These are phyloP conservation scores for Trichoderma lentiforme DNA, from an alignment of 2,329 filamentous ascomycete species.

Conservation along the genomic window DNA sequence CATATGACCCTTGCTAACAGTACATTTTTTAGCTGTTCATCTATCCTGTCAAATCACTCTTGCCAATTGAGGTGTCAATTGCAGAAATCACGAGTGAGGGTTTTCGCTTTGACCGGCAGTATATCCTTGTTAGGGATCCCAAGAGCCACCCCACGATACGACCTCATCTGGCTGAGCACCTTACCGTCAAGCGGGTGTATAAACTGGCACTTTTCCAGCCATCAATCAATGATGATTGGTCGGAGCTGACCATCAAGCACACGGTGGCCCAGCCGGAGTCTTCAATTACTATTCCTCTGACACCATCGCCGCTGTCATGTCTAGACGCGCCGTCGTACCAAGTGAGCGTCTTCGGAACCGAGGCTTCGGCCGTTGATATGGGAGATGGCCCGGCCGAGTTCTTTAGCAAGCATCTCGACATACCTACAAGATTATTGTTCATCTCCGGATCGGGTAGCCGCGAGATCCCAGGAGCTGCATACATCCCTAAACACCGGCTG, in stretches of 20 bases:
- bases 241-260: slow-evolving; percentile 20
- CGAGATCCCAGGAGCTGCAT: slow-evolving; percentile 21
- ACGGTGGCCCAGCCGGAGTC: slow-evolving; percentile 17
- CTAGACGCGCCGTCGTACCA: slow-evolving; percentile 18
- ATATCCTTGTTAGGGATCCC: slow-evolving; percentile 21
- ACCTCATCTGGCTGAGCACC: slow-evolving; percentile 20
- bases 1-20: neutral
- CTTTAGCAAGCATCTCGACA: slow-evolving; percentile 24
- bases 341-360: slow-evolving; percentile 24
- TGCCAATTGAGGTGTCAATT: slow-evolving; percentile 21
- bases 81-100: slow-evolving; percentile 23
- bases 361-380: slow-evolving; percentile 21
- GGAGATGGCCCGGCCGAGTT: slow-evolving; percentile 21
- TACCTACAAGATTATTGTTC: slow-evolving; percentile 18
- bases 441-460: slow-evolving; percentile 20
- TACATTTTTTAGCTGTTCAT: slow-evolving; percentile 21
- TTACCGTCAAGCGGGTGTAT: slow-evolving; percentile 22
- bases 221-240: slow-evolving; percentile 23
- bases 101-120: slow-evolving; percentile 24
- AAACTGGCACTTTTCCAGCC: slow-evolving; percentile 22
- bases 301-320: slow-evolving; percentile 20
- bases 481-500: slow-evolving; percentile 18
- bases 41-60: slow-evolving; percentile 23
- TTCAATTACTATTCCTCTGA: slow-evolving; percentile 22
- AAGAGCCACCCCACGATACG: neutral